phyloP scores from a whole-genome alignment of 2,329 filamentous ascomycete genomes.

The Trichophyton verrucosum region DNA sequence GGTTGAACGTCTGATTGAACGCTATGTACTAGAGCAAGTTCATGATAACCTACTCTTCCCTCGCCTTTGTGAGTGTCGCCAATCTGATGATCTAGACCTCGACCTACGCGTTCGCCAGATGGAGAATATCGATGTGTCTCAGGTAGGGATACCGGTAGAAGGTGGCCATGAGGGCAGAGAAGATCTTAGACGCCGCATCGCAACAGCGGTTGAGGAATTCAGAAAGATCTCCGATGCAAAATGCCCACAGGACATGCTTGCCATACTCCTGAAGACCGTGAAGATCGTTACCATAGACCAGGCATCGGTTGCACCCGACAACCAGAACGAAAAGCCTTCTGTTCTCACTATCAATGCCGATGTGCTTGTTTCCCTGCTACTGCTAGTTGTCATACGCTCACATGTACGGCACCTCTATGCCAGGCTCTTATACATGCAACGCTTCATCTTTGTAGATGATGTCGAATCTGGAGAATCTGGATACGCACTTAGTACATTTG shows the following conservation, averaged over 20 bases:
- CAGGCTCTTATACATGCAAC: constrained; percentile 82
- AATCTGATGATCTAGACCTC: constrained; percentile 72
- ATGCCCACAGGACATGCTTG: constrained; percentile 82
- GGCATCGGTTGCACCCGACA: constrained; percentile 21
- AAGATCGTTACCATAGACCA: constrained; percentile 60
- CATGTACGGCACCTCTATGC: constrained; percentile 80
- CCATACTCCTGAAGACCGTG: constrained; percentile 63
- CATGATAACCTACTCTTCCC: constrained; percentile 77
- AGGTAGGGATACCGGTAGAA: constrained; percentile 78
- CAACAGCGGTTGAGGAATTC: constrained; percentile 74
- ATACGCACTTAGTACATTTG: constrained; percentile 89
- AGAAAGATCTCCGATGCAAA: constrained; percentile 66
- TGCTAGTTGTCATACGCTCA: constrained; percentile 85
- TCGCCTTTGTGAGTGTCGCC: constrained; percentile 62
- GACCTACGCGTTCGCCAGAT: constrained; percentile 86
- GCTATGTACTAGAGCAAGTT: constrained; percentile 85
- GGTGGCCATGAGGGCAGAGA: constrained; percentile 67
- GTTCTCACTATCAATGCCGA: constrained; percentile 68
- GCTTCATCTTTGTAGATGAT: constrained; percentile 96
- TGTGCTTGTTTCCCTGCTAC: constrained; percentile 76
- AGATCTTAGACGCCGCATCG: constrained; percentile 64
- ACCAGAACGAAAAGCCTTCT: constrained; percentile 36
- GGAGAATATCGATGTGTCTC: constrained; percentile 85
- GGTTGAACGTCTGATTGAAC: constrained; percentile 87
- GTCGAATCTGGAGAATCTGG: constrained; percentile 93